Conservation (phyloP, 176 grass and related monocot species). For the Cocos nucifera region DNA sequence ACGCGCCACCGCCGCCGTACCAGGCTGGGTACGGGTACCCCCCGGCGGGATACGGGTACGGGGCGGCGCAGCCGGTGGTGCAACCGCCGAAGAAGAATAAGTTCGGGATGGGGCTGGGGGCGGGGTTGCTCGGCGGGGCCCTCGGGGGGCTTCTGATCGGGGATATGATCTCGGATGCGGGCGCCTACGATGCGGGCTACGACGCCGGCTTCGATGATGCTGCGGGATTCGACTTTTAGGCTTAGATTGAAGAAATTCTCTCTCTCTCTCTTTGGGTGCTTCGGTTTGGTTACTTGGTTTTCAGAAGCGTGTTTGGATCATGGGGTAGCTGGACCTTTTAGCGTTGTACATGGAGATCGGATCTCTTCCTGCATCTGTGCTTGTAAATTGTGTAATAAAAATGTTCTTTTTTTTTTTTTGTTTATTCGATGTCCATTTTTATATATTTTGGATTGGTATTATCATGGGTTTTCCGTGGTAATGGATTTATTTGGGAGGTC, state of each 20-base stretch:
- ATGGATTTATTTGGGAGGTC: no score
- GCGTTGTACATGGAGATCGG: no score
- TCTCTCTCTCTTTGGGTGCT: no score
- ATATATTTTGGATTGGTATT: no score
- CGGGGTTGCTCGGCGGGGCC: slow-evolving; percentile 46
- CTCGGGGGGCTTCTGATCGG: slow-evolving; percentile 43
- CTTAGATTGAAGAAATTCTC: no score
- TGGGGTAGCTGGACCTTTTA: no score
- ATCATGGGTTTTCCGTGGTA: no score
- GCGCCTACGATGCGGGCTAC: slow-evolving; percentile 45
- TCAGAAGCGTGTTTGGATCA: no score
- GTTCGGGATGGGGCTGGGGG: slow-evolving; percentile 30
- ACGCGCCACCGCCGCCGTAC: background rate
- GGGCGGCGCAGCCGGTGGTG: background rate
- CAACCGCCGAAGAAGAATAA: slow-evolving; percentile 15
- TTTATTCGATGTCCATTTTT: background rate
- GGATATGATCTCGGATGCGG: slow-evolving; percentile 42
- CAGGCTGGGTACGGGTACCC: slow-evolving; percentile 21
- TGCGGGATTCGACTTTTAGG: slow-evolving; percentile 3
- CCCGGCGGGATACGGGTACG: slow-evolving; percentile 21
- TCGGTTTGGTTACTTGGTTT: no score
- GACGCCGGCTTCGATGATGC: slow-evolving; percentile 34
- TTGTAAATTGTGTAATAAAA: background rate
- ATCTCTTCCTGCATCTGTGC: no score
- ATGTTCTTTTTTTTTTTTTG: slow-evolving; percentile 9